A percentile compares a stretch with the other conserved stretches of the same genome.
These are phyloP conservation scores for Xylaria venustula DNA, from an alignment of 495 filamentous ascomycete species.

Conservation along the genomic window DNA sequence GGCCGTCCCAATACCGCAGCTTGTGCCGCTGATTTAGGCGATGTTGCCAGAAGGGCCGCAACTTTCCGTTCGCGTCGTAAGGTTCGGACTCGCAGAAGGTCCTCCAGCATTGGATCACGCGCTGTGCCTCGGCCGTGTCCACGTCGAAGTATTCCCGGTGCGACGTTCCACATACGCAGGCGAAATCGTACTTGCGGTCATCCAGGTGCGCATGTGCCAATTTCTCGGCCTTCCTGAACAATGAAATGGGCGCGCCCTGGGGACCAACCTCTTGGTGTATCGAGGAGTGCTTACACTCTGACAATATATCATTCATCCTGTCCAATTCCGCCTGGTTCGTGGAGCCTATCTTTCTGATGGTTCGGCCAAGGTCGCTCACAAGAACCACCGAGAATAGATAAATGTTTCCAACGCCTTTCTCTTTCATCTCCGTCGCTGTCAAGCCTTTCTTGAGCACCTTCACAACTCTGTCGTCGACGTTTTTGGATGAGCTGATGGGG, in stretches of 20 bases:
- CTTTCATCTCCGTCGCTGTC: neutral
- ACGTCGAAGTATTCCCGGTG: neutral
- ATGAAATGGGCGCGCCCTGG: neutral
- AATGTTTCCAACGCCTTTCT: neutral
- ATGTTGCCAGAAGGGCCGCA: neutral
- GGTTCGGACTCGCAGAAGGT: neutral
- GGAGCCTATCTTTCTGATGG: neutral
- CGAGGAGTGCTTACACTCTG: neutral
- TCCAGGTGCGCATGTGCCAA: neutral
- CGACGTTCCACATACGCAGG: neutral
- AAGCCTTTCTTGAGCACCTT: neutral
- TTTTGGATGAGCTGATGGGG: too few relatives aligned
- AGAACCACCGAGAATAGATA: neutral
- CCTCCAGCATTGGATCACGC: neutral
- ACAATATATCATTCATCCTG: neutral
- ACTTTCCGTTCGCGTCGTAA: neutral
- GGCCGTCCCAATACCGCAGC: neutral
- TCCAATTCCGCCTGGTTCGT: neutral
- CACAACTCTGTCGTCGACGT: neutral
- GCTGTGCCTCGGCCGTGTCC: neutral
- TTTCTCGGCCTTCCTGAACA: neutral
- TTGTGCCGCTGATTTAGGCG: neutral
- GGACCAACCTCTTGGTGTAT: neutral
- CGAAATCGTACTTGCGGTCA: neutral
- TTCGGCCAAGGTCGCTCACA: neutral